Base-by-base conservation (phyloP, 306 rosid species). In the Fagus crenata region DNA sequence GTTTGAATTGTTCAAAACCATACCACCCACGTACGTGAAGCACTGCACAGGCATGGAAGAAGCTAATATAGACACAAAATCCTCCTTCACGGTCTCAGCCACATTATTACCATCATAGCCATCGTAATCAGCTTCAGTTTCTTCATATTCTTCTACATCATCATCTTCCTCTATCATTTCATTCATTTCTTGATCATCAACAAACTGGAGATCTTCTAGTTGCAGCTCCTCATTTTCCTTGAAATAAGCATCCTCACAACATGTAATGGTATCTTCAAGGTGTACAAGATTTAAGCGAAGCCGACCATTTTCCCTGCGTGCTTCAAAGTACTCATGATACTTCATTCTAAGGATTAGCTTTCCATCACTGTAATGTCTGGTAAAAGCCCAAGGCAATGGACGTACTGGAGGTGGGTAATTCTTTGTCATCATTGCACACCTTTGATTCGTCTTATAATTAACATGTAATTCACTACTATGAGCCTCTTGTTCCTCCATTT, bases 321-420 rank as follows among this genome's bases (percentile, higher is more conserved):
- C 75, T 37, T 87, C 85, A 2, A 86, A 67, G 56, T 82, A 76
- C 35, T 81, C 86, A 2, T 69, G 67, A 12, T 73, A 74, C 49
- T 9, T 71, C 42, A 79, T 69, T 58, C 53, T 86, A 14, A 91
- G 9, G 1, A 83, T 22, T 1, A 91, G 76, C 76, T 89, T 82
- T 33, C 91, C 93, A 6, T 89, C 80, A 11, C 7, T 15, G n/a
- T 1, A 68, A 46, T 90, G 78, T 75, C 87, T 85, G 3, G 70
- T 68, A 36, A 89, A 78, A 56, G 18, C 65, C 93, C 84, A 88
- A 14, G 89, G 85, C 89, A 81, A 18, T 51, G 80, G 15, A 0
- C 86, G 71, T 53, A 93, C 77, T 6, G 91, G 87, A 0, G 89
- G 91, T 0, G 97, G 98, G 60, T 77, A 78, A 69, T 86, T 56